Conservation (phyloP, 139 green algal genomes). For the Micractinium sp. region DNA sequence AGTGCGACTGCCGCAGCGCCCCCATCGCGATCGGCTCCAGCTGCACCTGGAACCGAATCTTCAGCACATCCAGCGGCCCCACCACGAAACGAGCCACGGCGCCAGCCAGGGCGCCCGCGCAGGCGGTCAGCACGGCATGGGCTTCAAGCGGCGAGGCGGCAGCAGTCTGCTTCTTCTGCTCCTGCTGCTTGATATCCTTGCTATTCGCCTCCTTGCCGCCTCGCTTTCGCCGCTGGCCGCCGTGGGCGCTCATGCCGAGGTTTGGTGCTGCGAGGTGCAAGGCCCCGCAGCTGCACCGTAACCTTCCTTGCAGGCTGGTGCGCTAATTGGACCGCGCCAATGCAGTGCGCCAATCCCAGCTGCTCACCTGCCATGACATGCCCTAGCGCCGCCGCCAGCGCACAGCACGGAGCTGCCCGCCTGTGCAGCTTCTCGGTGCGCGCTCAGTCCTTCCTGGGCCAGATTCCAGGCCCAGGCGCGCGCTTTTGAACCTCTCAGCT, state of each 20-base stretch:
- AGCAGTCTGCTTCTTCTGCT: not conserved
- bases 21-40: conserved; percentile 45
- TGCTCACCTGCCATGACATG: not conserved
- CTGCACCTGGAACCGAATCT: conserved; percentile 94
- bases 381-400: not conserved
- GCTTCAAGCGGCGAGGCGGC: not conserved
- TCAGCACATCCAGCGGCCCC: conserved; percentile 94
- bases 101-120: conserved; percentile 84
- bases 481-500: not conserved
- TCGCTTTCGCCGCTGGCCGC: too few relatives aligned
- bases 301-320: not conserved
- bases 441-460: too few relatives aligned
- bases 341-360: not conserved
- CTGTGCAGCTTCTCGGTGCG: too few relatives aligned
- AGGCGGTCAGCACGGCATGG: conserved; percentile 29
- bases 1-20: conserved; percentile 69
- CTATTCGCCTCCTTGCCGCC: too few relatives aligned
- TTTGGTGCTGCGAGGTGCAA: not conserved
- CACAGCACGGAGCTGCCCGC: not conserved
- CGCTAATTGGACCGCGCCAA: not conserved
- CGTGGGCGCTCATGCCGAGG: not conserved
- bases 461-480: not conserved
- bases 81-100: conserved; percentile 82
- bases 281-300: not conserved
- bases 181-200: not conserved